Conservation (phyloP, 1,284 basidiomycete species). For the Agaricales sp. region DNA sequence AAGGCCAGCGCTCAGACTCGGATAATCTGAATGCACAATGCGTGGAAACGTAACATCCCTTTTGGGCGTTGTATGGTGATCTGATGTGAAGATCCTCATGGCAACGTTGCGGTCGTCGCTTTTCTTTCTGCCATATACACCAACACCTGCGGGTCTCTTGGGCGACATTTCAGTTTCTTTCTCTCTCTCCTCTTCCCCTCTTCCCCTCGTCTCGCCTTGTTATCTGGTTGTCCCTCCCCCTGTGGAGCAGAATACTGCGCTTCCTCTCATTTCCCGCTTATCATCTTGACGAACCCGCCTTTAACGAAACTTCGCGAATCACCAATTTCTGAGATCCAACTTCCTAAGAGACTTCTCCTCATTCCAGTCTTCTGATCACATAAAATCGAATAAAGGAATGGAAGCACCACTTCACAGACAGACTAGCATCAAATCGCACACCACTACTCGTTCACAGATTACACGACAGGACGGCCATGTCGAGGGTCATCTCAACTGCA, state of each 20-base stretch:
- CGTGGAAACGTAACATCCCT: too few species aligned
- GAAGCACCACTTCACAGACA: not conserved
- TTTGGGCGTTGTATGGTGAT: not conserved
- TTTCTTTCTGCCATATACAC: too few species aligned
- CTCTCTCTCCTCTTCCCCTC: not conserved
- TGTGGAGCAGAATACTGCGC: not conserved
- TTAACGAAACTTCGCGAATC: too few species aligned
- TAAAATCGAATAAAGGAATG: not conserved
- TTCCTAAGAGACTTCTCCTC: too few species aligned
- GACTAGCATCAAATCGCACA: slow-evolving; percentile 1
- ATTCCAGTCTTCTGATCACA: not conserved
- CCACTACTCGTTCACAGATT: not conserved
- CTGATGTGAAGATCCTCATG: not conserved
- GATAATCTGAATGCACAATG: too few species aligned
- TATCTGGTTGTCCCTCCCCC: not conserved
- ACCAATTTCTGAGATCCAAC: too few species aligned
- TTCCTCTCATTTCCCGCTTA: not conserved
- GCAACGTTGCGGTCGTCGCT: not conserved
- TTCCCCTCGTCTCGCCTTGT: not conserved
- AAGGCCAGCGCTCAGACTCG: too few species aligned
- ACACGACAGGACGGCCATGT: slow-evolving; percentile 13
- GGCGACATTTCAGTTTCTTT: not conserved
- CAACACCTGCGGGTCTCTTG: too few species aligned
- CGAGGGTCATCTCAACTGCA: slow-evolving; percentile 14
- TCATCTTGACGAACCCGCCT: not conserved